A percentile compares a stretch with the other conserved stretches of the same genome.
Conservation (phyloP, 1,139 yeast genomes). For the Saccharomycopsis crataegensis region DNA sequence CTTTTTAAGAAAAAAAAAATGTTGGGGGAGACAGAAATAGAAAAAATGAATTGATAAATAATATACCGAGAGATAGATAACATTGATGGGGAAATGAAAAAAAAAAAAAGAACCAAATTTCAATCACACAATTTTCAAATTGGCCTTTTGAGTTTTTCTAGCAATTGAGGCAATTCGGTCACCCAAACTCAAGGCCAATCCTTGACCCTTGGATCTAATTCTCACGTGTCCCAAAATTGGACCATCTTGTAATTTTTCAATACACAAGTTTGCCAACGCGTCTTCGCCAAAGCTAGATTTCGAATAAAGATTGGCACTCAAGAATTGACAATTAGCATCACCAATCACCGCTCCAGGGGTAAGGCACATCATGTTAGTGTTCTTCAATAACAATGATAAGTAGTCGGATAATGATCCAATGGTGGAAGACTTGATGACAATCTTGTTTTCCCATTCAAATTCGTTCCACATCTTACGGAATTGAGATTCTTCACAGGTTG, state of each 20-base stretch:
- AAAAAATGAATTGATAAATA: too few relatives aligned
- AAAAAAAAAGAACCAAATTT: background rate
- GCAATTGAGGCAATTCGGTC: constrained; percentile 82
- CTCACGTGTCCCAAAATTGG: constrained; percentile 91
- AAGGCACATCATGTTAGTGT: constrained; percentile 90
- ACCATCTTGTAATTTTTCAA: constrained; percentile 71
- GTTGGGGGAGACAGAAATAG: too few relatives aligned
- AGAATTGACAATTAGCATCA: constrained; percentile 78
- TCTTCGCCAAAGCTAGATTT: constrained; percentile 95
- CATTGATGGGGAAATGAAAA: background rate
- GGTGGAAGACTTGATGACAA: constrained; percentile 67
- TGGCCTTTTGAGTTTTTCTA: constrained; percentile 35
- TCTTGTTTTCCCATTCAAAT: constrained; percentile 99
- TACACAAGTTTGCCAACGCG: constrained; percentile 91
- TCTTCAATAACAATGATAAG: constrained; percentile 66
- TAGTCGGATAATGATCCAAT: constrained; percentile 68
- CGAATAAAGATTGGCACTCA: constrained; percentile 91
- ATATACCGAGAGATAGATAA: background rate
- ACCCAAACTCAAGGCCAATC: constrained; percentile 89
- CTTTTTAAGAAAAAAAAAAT: too few relatives aligned
- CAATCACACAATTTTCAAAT: background rate
- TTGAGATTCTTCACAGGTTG: constrained; percentile 76
- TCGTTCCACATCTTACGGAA: constrained; percentile 99
- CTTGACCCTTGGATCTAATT: constrained; percentile 97
- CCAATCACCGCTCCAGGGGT: constrained; percentile 87